Evolutionary conservation across 352 stramenopile species (phyloP), one percentile per base, ranked within the genome.

Genomic region (Pilasporangium apinafurcum): DNA sequence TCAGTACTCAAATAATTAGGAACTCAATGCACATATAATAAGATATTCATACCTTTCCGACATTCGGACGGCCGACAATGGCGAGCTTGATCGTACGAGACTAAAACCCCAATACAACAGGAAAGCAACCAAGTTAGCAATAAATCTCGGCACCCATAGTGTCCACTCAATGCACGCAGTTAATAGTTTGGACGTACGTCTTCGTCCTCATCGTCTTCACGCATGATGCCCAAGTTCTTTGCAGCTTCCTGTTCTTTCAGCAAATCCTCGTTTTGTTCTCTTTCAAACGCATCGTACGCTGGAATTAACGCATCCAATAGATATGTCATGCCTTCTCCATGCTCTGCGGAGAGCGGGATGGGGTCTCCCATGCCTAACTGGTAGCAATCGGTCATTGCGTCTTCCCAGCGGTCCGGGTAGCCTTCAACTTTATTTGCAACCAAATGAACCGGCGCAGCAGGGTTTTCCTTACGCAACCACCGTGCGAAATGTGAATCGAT

Each of bases 361-460:
- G 76, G 58, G 22, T 62, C 60, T 24, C 77, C 77, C 40, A 90
- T 69, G 29, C 77, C 77, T 12, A 92, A 62, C 44, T 82, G 67
- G 45, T 74, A 88, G 59, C 75, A 92, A 28, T 92, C 74, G 53
- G 84, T 87, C 1, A 89, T 51, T 38, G 77, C 63, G 37, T 65
- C 47, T 38, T 88, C 59, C 72, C 77, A 92, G 14, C 78, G 69
- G 16, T 73, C 68, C 3, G 65, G 55, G 24, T 85, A 68, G 22
- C 80, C 80, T 43, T 92, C 80, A 35, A 88, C 33, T 50, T 92
- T 92, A 48, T 92, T 92, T 8, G 77, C 72, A 24, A 92, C 68
- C 12, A 89, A 30, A 39, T 92, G 80, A 21, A 92, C 62, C 0
- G 74, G 72, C 13, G 75, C 74, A 21, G 44, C 48, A 0, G 67